These are phyloP conservation scores for Collybiopsis confluens DNA, from an alignment of 768 basidiomycete genomes.

Conservation along the genomic window DNA sequence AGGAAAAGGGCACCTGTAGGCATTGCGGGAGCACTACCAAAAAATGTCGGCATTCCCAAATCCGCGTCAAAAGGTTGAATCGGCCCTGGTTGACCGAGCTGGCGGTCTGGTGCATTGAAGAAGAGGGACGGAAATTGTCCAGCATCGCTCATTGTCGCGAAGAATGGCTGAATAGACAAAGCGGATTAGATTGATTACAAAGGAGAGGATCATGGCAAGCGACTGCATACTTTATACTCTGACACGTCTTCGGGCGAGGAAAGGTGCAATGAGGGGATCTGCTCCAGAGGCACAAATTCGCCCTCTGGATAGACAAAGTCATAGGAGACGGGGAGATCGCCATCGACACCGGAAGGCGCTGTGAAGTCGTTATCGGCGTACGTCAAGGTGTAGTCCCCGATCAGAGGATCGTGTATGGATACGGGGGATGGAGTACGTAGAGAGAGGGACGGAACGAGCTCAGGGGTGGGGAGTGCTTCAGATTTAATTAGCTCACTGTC, in stretches of 20 bases:
- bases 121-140: not conserved
- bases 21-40: no score
- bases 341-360: no score
- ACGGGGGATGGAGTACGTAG: slow-evolving; percentile 4
- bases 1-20: no score
- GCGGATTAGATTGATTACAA: not conserved
- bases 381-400: no score
- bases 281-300: slow-evolving; percentile 28
- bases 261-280: slow-evolving; percentile 32
- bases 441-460: slow-evolving; percentile 3
- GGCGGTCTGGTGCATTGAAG: not conserved
- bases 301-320: not conserved
- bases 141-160: not conserved
- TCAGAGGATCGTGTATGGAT: no score
- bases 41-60: no score
- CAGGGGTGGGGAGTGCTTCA: not conserved
- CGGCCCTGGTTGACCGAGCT: not conserved
- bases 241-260: slow-evolving; percentile 17
- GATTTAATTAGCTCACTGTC: not conserved
- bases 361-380: no score
- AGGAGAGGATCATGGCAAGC: not conserved
- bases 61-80: not conserved
- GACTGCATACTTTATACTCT: not conserved
- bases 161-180: not conserved
- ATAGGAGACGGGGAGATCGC: not conserved